These are phyloP conservation scores for Dianthus caryophyllus DNA, from an alignment of 148 eudicot genomes.

Conservation along the genomic window DNA sequence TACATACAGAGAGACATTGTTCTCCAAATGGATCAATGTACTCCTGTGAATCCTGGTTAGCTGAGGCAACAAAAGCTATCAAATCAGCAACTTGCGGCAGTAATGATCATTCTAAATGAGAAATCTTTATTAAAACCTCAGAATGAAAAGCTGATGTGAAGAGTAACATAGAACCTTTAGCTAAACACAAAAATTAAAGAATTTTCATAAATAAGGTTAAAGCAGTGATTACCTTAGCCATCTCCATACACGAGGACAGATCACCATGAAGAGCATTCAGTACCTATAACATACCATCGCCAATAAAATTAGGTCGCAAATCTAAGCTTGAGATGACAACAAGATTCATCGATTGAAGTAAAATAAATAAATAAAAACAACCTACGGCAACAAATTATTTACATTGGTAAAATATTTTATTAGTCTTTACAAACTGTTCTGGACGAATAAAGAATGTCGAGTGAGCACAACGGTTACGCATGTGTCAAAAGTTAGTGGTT, in stretches of 20 bases:
- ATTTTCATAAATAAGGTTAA: neutral
- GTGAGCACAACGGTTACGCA: too few relatives aligned
- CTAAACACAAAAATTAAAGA: neutral
- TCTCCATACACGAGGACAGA: slow-evolving; percentile 79
- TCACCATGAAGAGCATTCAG: slow-evolving; percentile 91
- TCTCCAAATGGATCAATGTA: slow-evolving; percentile 83
- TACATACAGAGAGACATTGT: slow-evolving; percentile 88
- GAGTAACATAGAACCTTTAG: neutral
- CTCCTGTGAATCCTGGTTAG: slow-evolving; percentile 43
- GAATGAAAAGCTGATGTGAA: neutral
- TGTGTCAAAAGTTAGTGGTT: too few relatives aligned
- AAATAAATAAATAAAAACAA: neutral
- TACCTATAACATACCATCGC: slow-evolving; percentile 39
- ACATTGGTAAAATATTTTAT: neutral
- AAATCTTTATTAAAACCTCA: neutral
- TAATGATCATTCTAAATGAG: slow-evolving; percentile 5
- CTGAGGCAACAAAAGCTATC: slow-evolving; percentile 90
- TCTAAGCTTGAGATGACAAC: neutral
- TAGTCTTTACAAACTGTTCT: neutral
- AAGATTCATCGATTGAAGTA: neutral
- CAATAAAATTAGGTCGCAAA: neutral
- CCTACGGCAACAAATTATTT: too few relatives aligned
- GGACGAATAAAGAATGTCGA: too few relatives aligned
- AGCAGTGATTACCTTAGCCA: slow-evolving; percentile 68
- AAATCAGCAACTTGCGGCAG: slow-evolving; percentile 76